Conservation (phyloP, 2,329 filamentous ascomycete species). For the Cordyceps sp. region DNA sequence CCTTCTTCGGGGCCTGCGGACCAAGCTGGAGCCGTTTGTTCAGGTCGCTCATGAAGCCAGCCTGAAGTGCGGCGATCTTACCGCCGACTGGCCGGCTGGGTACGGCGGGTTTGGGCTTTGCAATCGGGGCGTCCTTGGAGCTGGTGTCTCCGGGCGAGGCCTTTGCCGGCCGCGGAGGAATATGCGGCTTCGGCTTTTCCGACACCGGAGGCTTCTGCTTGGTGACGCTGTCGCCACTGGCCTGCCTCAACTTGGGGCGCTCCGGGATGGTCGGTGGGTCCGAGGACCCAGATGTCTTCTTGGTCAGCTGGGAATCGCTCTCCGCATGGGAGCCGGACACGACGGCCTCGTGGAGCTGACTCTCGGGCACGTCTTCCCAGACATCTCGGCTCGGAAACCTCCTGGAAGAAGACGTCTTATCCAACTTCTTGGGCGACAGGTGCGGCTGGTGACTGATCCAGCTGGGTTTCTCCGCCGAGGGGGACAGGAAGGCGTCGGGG, state of each 20-base stretch:
- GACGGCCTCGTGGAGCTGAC: conserved; percentile 61
- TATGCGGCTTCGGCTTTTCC: conserved; percentile 38
- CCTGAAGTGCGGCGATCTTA: conserved; percentile 84
- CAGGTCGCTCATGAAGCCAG: conserved; percentile 82
- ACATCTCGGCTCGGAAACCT: conserved; percentile 85
- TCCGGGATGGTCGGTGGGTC: conserved; percentile 30
- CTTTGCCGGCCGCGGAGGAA: conserved; percentile 49
- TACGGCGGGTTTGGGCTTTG: conserved; percentile 69
- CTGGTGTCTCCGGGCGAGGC: conserved; percentile 16
- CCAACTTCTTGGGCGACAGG: conserved; percentile 26
- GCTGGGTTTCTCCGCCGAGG: conserved; percentile 18
- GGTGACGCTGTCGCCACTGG: conserved; percentile 16
- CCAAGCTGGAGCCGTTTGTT: conserved; percentile 80
- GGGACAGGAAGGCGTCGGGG: conserved; percentile 11
- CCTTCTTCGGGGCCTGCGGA: conserved; percentile 63
- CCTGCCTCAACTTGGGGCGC: conserved; percentile 35
- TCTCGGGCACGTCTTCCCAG: conserved; percentile 88
- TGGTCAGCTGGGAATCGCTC: conserved; percentile 15
- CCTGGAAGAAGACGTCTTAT: conserved; percentile 34
- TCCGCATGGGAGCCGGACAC: conserved; percentile 26
- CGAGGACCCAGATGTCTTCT: conserved; percentile 18
- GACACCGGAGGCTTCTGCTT: conserved; percentile 26
- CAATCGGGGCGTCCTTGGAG: conserved; percentile 22
- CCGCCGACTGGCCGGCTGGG: conserved; percentile 57
- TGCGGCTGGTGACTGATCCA: conserved; percentile 32